These are phyloP conservation scores for Bisporella sp. DNA, from an alignment of 2,329 filamentous ascomycete genomes.

Conservation along the genomic window DNA sequence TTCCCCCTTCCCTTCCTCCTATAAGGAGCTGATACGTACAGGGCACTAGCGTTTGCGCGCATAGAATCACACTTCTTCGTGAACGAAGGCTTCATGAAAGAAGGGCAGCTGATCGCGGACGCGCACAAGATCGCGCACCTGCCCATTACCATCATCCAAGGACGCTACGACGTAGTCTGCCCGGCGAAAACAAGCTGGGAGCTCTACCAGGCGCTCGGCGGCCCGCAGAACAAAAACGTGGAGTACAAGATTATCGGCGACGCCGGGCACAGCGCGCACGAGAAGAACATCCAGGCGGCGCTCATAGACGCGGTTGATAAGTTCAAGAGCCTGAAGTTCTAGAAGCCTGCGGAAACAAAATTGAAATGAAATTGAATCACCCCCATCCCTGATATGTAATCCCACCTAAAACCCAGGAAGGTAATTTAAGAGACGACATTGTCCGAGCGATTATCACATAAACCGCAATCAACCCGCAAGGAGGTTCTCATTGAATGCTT, in stretches of 20 bases:
- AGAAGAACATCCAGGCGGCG: slow-evolving; percentile 13
- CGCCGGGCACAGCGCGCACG: slow-evolving; percentile 16
- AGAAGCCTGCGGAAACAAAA: no score
- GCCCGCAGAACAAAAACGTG: slow-evolving; percentile 15
- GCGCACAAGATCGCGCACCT: slow-evolving; percentile 24
- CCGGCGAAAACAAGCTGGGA: slow-evolving; percentile 36
- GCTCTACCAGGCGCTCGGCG: slow-evolving; percentile 32
- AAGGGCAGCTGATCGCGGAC: slow-evolving; percentile 31
- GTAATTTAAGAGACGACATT: no score
- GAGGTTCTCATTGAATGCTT: no score
- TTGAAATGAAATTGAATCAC: no score
- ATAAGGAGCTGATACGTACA: neutral
- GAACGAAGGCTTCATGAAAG: slow-evolving; percentile 34
- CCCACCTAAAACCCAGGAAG: no score
- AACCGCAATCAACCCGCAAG: no score
- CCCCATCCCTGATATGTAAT: no score
- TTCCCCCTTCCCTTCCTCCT: neutral
- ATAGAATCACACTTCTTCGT: slow-evolving; percentile 37
- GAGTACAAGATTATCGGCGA: slow-evolving; percentile 15
- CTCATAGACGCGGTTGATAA: slow-evolving; percentile 17
- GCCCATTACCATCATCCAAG: slow-evolving; percentile 34
- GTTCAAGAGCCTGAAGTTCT: slow-evolving; percentile 15
- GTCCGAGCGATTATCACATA: no score
- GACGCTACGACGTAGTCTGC: slow-evolving; percentile 39
- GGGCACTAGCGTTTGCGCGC: slow-evolving; percentile 31